Conservation (phyloP, 1,284 basidiomycete species). For the Tetrapyrgos nigripes region DNA sequence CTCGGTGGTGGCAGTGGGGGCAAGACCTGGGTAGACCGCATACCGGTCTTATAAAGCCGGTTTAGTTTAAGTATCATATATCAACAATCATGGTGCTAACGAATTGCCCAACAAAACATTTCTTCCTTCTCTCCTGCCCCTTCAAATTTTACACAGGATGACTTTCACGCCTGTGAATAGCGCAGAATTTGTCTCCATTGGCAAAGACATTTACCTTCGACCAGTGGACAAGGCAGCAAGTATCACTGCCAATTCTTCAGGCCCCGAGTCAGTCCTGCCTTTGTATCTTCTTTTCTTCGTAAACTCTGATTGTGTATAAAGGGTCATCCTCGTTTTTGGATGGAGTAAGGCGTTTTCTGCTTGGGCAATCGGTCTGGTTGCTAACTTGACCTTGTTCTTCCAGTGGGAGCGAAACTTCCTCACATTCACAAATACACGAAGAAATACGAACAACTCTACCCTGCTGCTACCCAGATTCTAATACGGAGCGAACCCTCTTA, state of each 20-base stretch:
- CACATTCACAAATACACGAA: conserved; percentile 58
- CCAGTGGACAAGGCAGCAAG: not conserved
- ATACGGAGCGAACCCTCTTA: conserved; percentile 46
- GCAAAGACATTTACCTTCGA: not conserved
- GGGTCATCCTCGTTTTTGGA: conserved; percentile 53
- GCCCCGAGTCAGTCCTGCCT: not conserved
- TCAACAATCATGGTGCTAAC: too few relatives aligned
- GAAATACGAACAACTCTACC: conserved; percentile 53
- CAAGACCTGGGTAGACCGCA: too few relatives aligned
- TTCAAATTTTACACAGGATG: not conserved
- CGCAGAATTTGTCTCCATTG: not conserved
- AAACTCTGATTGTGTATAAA: conserved; percentile 21
- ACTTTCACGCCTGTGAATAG: not conserved
- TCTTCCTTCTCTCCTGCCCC: too few relatives aligned
- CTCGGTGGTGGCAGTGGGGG: too few relatives aligned
- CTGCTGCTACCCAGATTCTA: conserved; percentile 53
- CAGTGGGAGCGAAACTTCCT: conserved; percentile 56
- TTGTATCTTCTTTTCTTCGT: not conserved
- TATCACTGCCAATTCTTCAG: not conserved
- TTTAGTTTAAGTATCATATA: too few relatives aligned
- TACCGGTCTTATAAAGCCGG: too few relatives aligned
- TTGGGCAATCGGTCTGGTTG: not conserved
- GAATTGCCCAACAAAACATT: too few relatives aligned
- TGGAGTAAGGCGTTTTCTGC: conserved; percentile 47
- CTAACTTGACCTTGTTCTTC: conserved; percentile 3